Base-by-base conservation (phyloP, 805 yeast species). In the Candida krabiensis region DNA sequence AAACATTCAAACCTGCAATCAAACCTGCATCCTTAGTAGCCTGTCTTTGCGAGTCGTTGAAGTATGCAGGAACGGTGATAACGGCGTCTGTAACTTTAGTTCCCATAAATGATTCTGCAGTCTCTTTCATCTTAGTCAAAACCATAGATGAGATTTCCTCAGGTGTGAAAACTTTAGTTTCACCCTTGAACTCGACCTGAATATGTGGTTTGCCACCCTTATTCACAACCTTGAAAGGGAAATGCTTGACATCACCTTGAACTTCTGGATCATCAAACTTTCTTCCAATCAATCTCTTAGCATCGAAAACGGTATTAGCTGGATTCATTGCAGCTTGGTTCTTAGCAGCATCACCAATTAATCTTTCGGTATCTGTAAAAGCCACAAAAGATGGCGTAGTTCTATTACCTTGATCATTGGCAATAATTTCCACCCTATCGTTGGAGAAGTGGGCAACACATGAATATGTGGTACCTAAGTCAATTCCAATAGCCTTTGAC, bases 371-470 rank as follows among this genome's bases (percentile, higher is more conserved):
- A 55, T 85, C 93, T 33, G 96, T 86, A 75, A 89, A 89, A 30
- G 96, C 96, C 39, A 90, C 97, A 63, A 85, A 90, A 18, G 96
- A 90, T 40, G 97, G 96, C 36, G 97, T 90, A 39, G 90, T 89
- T 76, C 97, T 86, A 80, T 90, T 89, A 80, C 97, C 97, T 74
- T 90, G 97, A 69, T 90, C 97, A 66, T 90, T 90, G 59, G 97
- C 96, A 63, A 89, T 86, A 67, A 89, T 89, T 69, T 89, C 97
- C 39, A 90, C 97, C 62, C 85, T 77, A 52, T 90, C 93, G 60
- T 85, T 85, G 56, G 88, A 76, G 74, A 86, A 88, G 61, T 87
- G 93, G 58, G 96, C 96, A 44, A 89, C 96, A 80, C 96, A 88
- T 35, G 96, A 87, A 75, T 87, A 88, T 45, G 96, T 87, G 39